These are phyloP conservation scores for Arthromyces matolae DNA, from an alignment of 768 basidiomycete genomes.

Conservation along the genomic window DNA sequence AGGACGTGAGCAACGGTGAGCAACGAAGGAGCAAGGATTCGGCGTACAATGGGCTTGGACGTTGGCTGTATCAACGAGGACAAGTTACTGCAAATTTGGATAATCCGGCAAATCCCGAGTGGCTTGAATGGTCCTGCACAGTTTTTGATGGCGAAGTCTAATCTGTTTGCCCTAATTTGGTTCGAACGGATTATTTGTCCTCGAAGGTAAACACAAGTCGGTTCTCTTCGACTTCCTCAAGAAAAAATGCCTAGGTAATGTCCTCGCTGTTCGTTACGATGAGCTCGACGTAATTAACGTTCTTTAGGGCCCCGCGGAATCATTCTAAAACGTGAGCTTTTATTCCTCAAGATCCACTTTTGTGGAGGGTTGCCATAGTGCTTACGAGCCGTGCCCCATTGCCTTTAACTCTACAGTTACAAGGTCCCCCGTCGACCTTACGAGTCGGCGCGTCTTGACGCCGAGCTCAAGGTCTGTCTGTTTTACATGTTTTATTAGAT, in stretches of 20 bases:
- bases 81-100: conserved; percentile 25
- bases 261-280: conserved; percentile 19
- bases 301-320: conserved; percentile 80
- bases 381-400: conserved; percentile 71
- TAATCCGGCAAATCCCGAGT: conserved; percentile 56
- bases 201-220: conserved; percentile 22
- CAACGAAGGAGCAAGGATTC: conserved; percentile 13
- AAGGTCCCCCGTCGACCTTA: conserved; percentile 98
- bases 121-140: conserved; percentile 62
- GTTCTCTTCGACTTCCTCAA: conserved; percentile 49
- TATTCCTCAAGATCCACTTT: conserved; percentile 62
- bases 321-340: conserved; percentile 90
- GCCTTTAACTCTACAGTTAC: conserved; percentile 67
- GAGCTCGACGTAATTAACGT: conserved; percentile 26
- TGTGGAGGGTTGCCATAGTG: conserved; percentile 64
- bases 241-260: conserved; percentile 82
- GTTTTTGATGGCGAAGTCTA: conserved; percentile 43
- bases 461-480: conserved; percentile 93
- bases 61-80: conserved; percentile 38
- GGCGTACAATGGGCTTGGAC: conserved; percentile 51
- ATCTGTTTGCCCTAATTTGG: conserved; percentile 39
- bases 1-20: conserved; percentile 18
- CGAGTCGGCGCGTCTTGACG: conserved; percentile 97
- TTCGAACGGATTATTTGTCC: conserved; percentile 20
- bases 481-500: not conserved